phyloP scores from a whole-genome alignment of 2,329 filamentous ascomycete genomes.

The Epichloe hybrida region DNA sequence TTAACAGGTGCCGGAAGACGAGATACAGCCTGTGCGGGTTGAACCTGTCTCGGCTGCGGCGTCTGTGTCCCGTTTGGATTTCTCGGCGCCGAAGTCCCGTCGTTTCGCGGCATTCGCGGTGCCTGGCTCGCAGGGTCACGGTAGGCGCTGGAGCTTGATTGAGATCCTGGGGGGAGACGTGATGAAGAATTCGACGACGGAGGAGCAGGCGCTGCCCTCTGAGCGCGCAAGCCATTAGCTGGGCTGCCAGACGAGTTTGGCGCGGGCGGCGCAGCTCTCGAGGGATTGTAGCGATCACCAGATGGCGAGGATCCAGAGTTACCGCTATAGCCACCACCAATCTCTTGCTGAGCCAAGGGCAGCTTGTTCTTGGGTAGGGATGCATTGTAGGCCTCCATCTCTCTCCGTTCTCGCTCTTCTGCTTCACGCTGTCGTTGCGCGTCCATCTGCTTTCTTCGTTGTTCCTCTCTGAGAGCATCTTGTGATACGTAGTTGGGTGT shows the following conservation, averaged over 20 bases:
- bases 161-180: conserved; percentile 34
- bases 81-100: conserved; percentile 39
- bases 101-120: conserved; percentile 32
- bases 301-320: conserved; percentile 25
- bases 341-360: conserved; percentile 77
- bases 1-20: conserved; percentile 55
- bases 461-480: conserved; percentile 39
- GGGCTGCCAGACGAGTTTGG: conserved; percentile 48
- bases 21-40: conserved; percentile 29
- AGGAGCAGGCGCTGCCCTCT: conserved; percentile 70
- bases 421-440: conserved; percentile 42
- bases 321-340: conserved; percentile 59
- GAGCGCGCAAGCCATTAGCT: conserved; percentile 47
- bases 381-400: conserved; percentile 80
- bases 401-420: conserved; percentile 56
- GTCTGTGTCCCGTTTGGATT: conserved; percentile 41
- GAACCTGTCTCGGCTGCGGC: conserved; percentile 32
- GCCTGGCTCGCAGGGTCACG: conserved; percentile 27
- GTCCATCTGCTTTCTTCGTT: conserved; percentile 49
- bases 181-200: conserved; percentile 27
- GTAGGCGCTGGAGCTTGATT: conserved; percentile 35
- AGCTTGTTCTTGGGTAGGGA: conserved; percentile 70
- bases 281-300: conserved; percentile 71
- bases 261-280: conserved; percentile 69
- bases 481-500: conserved; percentile 39